Base-by-base conservation (phyloP, 768 basidiomycete genomes). In the Lactarius sp. region DNA sequence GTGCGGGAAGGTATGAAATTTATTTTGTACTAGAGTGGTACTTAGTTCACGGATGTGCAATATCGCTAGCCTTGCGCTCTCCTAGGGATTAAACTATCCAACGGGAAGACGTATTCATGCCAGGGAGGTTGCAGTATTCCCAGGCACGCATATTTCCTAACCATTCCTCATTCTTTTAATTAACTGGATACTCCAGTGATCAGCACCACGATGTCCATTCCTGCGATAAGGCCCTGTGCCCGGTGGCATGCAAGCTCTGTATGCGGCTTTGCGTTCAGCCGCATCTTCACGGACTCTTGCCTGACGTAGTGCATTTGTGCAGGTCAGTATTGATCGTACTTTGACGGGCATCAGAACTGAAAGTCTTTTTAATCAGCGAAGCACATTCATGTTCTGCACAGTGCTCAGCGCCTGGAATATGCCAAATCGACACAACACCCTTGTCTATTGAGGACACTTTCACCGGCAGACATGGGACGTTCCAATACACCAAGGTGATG, bases 381-480 rank as follows among this genome's bases (percentile, higher is more conserved):
- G 72, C 76, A 10, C 85, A 86, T 68, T 54, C 74, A 13, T 86
- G 85, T 60, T 58, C 67, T 7, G 71, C 75, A 0, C 47, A 73
- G 4, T 87, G 85, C 65, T 65, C 73, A n/a, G 73, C 76, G 0
- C 68, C 68, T 0, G 85, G 86, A 4, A 81, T 80, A 14, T 87
- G 85, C 63, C 76, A 84, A 55, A 85, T 86, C 13, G 80, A 85
- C 52, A 83, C 79, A 0, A 75, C 78, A 0, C 85, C 85, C 0
- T 80, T 82, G 56, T 81, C 84, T 0, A 79, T 87, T 34, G 80
- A 85, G 68, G 82, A 83, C 8, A 85, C 83, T 0, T 87, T 86
- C 65, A 81, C 79, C 0, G 86, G 85, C 0, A 74, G 72, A 59
- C 81, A 85, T 56, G 83, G 84, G 66, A 82, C 80, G 0, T 87